These are phyloP conservation scores for Cyberlindnera samutprakarnensis DNA, from an alignment of 805 yeast species.

Conservation along the genomic window DNA sequence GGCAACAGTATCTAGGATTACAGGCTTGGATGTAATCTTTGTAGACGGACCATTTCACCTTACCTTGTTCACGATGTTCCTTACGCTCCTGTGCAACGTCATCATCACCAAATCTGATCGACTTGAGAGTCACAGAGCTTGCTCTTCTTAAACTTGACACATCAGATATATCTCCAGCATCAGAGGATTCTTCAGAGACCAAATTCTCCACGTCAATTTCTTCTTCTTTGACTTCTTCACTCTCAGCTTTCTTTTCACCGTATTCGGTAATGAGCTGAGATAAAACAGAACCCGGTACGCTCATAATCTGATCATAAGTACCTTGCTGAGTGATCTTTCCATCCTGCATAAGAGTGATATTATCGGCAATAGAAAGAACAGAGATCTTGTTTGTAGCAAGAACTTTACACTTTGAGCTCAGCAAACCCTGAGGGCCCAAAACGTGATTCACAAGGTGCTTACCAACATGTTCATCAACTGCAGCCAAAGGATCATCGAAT, in stretches of 20 bases:
- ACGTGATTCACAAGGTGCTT: conserved; percentile 77
- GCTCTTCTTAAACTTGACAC: conserved; percentile 51
- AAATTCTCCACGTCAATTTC: conserved; percentile 12
- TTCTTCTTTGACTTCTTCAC: conserved; percentile 12
- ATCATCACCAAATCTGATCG: conserved; percentile 28
- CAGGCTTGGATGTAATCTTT: conserved; percentile 82
- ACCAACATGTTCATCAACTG: conserved; percentile 97
- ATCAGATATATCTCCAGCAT: conserved; percentile 24
- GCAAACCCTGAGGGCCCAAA: conserved; percentile 71
- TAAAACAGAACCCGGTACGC: conserved; percentile 39
- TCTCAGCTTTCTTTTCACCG: conserved; percentile 40
- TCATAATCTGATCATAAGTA: conserved; percentile 44
- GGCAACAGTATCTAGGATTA: conserved; percentile 54
- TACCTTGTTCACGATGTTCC: conserved; percentile 89
- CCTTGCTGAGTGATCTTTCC: conserved; percentile 68
- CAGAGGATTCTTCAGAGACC: conserved; percentile 20
- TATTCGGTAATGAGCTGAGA: conserved; percentile 51
- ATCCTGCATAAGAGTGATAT: conserved; percentile 58
- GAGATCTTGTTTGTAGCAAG: conserved; percentile 84
- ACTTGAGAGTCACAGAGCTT: conserved; percentile 42
- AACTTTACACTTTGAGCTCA: conserved; percentile 65
- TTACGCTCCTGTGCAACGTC: conserved; percentile 26
- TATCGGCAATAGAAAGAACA: conserved; percentile 69
- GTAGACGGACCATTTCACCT: conserved; percentile 86
- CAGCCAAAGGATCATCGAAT: conserved; percentile 88